Evolutionary conservation across 768 basidiomycete species (phyloP), one percentile per base, ranked within the genome.

Genomic region (Pleurotus cornucopiae): DNA sequence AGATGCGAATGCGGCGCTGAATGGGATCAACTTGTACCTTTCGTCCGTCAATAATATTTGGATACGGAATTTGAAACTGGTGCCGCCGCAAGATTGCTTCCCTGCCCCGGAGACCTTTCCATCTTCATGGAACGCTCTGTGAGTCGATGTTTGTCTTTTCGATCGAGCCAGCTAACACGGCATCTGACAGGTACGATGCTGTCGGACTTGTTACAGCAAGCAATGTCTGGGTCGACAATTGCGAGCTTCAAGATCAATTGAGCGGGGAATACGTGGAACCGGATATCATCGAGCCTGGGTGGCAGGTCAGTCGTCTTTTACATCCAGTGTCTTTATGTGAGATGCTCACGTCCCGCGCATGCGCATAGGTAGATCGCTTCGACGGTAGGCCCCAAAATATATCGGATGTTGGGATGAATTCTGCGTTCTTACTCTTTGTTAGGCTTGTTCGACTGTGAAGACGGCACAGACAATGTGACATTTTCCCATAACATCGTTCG

Each of bases 401-500:
- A 30, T 9, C 2, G 6, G 9, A 18, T 21, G 46, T 45, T 16
- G 1, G 34, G 55, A 34, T 16, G 11, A 21, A 20, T 25, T 34
- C 21, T 14, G 30, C 23, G 30, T 7, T 12, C 13, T 14, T 47
- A 21, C n/a, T 44, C 4, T 12, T 43, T 54, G 34, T 6, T 14
- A 56, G 58, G 61, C 13, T 46, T 62, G 5, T 62, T 62, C 26
- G 61, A 62, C 34, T 57, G 55, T 26, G 61, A 60, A 51, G 62
- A 63, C 26, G 62, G 57, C 6, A 54, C 57, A 23, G 62, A 63
- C 55, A 63, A 63, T 39, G 53, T 63, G 13, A 63, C 62, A 2
- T 63, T 63, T 44, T 63, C 62, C 16, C 62, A 63, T 45, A 58
- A 63, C 44, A 58, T 61, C 41, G 56, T 63, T 21, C 60, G 55